These are phyloP conservation scores for Penicillium riverlandense DNA, from an alignment of 495 filamentous ascomycete species.

Conservation along the genomic window DNA sequence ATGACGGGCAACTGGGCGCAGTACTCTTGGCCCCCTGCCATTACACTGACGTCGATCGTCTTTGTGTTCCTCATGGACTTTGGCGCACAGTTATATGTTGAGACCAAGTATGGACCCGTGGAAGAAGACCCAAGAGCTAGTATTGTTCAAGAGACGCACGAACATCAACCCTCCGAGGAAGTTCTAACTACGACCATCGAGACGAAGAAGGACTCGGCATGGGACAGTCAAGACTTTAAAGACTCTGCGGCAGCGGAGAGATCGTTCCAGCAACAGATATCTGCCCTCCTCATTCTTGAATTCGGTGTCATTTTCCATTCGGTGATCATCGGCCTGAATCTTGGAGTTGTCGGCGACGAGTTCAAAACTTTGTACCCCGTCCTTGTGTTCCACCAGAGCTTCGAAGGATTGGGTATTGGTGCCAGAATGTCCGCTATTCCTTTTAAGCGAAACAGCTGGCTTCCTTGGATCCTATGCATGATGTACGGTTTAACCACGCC, in stretches of 20 bases:
- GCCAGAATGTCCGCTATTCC: conserved; percentile 34
- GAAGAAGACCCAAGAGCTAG: conserved; percentile 1
- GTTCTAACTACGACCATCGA: neutral
- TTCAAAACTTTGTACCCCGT: conserved; percentile 63
- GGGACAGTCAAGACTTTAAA: conserved; percentile 8
- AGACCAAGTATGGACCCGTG: conserved; percentile 38
- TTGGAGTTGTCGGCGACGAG: conserved; percentile 50
- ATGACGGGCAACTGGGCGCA: conserved; percentile 44
- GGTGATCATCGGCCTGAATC: too few relatives aligned
- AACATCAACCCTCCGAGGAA: too few relatives aligned
- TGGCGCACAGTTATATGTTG: conserved; percentile 44
- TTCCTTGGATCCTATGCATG: conserved; percentile 28
- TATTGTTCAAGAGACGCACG: too few relatives aligned
- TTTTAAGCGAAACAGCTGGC: conserved; percentile 40
- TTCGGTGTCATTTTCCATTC: too few relatives aligned
- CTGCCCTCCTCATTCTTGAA: too few relatives aligned
- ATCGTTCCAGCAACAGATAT: conserved; percentile 30
- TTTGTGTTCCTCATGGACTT: conserved; percentile 38
- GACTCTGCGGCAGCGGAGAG: conserved; percentile 10
- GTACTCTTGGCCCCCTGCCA: conserved; percentile 39
- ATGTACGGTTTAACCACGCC: conserved; percentile 34
- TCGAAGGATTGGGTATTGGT: conserved; percentile 21
- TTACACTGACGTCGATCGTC: conserved; percentile 28
- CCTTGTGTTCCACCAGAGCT: conserved; percentile 42
- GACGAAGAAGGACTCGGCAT: neutral